These are phyloP conservation scores for Tylopilus rubrobrunneus DNA, from an alignment of 768 basidiomycete species.

Conservation along the genomic window DNA sequence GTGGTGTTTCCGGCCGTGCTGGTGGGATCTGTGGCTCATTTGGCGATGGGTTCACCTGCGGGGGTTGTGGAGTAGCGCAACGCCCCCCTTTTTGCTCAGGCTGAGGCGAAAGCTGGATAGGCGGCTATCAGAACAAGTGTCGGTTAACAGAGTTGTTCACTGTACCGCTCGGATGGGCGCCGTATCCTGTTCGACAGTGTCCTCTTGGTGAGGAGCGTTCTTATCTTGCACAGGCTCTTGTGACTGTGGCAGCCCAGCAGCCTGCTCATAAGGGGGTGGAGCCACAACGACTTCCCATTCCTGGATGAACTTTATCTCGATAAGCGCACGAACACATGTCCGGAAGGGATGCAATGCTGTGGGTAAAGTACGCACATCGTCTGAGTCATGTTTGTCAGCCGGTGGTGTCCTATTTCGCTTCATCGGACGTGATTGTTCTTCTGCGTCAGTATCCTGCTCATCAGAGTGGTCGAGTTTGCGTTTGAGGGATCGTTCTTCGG, in stretches of 20 bases:
- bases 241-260: constrained; percentile 5
- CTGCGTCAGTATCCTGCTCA: constrained; percentile 28
- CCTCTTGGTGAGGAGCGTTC: background rate
- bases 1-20: too few species aligned
- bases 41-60: background rate
- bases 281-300: constrained; percentile 32
- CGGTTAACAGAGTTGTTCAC: background rate
- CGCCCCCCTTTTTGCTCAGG: constrained; percentile 11
- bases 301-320: constrained; percentile 20
- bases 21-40: constrained; percentile 12
- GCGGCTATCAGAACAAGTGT: constrained; percentile 7
- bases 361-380: constrained; percentile 22
- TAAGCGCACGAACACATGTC: constrained; percentile 17
- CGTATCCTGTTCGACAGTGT: background rate
- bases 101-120: constrained; percentile 11
- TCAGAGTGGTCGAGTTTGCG: constrained; percentile 30
- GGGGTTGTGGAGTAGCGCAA: constrained; percentile 11
- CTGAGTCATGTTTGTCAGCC: constrained; percentile 23
- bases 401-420: constrained; percentile 44
- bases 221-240: constrained; percentile 13
- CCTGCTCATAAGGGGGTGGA: constrained; percentile 29
- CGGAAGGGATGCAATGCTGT: background rate
- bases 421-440: constrained; percentile 24
- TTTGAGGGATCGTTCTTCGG: constrained; percentile 30
- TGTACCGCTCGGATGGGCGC: constrained; percentile 17